Percentiles rank a stretch among this genome's conserved stretches.
Conservation (phyloP, 495 filamentous ascomycete species). For the Cercophora scortea region DNA sequence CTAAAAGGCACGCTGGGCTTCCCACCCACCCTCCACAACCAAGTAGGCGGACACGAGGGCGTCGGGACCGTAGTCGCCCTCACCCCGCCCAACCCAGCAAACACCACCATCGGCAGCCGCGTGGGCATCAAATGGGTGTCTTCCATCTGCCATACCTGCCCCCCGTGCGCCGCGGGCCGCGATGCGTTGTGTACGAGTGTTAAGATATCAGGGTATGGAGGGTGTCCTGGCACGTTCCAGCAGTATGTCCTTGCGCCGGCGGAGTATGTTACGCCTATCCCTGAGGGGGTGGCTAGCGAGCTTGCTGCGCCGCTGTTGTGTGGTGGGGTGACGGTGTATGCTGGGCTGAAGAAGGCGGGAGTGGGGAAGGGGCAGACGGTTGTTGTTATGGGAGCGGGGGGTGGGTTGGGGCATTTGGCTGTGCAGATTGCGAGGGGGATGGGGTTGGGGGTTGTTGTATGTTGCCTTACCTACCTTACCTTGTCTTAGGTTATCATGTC, state of each 20-base stretch:
- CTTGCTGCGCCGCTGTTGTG: slow-evolving; percentile 60
- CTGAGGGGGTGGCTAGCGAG: slow-evolving; percentile 48
- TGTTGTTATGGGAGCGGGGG: slow-evolving; percentile 59
- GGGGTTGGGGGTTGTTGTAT: slow-evolving; percentile 53
- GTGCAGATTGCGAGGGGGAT: slow-evolving; percentile 60
- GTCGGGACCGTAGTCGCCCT: slow-evolving; percentile 56
- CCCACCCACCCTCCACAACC: slow-evolving; percentile 58
- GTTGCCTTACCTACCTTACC: slow-evolving; percentile 44
- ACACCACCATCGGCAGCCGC: slow-evolving; percentile 31
- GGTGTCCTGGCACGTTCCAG: slow-evolving; percentile 60
- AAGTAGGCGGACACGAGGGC: slow-evolving; percentile 60
- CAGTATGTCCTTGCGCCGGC: slow-evolving; percentile 60
- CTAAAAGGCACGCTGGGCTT: slow-evolving; percentile 51
- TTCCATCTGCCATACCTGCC: slow-evolving; percentile 27
- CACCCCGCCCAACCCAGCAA: slow-evolving; percentile 44
- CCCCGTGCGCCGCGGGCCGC: slow-evolving; percentile 47
- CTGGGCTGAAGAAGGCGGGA: slow-evolving; percentile 49
- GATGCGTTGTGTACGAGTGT: slow-evolving; percentile 42
- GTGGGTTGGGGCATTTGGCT: slow-evolving; percentile 59
- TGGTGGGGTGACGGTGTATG: slow-evolving; percentile 51
- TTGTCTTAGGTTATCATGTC: slow-evolving; percentile 34
- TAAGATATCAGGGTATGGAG: slow-evolving; percentile 43
- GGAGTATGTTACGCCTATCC: slow-evolving; percentile 63
- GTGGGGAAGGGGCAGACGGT: slow-evolving; percentile 52
- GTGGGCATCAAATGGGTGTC: slow-evolving; percentile 56